Evolutionary conservation across 495 filamentous ascomycete species (phyloP).

Genomic region (Haplographium delicatum): DNA sequence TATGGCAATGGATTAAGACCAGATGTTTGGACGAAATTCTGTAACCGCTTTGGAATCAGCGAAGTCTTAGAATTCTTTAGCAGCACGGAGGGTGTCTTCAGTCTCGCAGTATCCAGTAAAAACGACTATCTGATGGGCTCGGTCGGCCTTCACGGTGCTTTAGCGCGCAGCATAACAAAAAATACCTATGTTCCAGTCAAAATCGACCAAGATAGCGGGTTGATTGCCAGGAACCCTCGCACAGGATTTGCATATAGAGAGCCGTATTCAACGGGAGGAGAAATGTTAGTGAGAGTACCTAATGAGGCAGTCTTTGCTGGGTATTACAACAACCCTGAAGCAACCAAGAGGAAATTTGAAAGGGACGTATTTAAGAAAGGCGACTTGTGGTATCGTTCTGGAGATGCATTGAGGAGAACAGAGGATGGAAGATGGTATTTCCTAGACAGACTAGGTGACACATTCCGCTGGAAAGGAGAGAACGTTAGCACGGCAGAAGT

Average conservation of each 20-base stretch:
- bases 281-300: conserved; percentile 66
- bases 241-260: conserved; percentile 61
- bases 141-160: conserved; percentile 67
- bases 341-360: conserved; percentile 63
- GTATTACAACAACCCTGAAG: conserved; percentile 62
- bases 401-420: conserved; percentile 64
- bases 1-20: conserved; percentile 74
- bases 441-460: conserved; percentile 70
- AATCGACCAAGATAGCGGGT: conserved; percentile 61
- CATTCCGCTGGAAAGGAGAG: conserved; percentile 79
- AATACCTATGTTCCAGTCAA: conserved; percentile 59
- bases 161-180: conserved; percentile 44
- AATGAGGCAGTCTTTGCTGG: conserved; percentile 57
- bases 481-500: conserved; percentile 80
- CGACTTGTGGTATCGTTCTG: conserved; percentile 68
- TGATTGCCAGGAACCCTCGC: conserved; percentile 55
- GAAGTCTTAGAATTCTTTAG: conserved; percentile 62
- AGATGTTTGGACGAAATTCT: conserved; percentile 68
- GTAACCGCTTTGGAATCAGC: conserved; percentile 55
- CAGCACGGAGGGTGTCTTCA: conserved; percentile 57
- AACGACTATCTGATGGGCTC: conserved; percentile 55
- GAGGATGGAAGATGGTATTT: conserved; percentile 73
- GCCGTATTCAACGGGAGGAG: conserved; percentile 65
- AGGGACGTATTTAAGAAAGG: conserved; percentile 67
- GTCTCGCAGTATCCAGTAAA: conserved; percentile 48